Base-by-base conservation (phyloP, 2,329 filamentous ascomycete genomes). In the Hymenoscyphus repandus region DNA sequence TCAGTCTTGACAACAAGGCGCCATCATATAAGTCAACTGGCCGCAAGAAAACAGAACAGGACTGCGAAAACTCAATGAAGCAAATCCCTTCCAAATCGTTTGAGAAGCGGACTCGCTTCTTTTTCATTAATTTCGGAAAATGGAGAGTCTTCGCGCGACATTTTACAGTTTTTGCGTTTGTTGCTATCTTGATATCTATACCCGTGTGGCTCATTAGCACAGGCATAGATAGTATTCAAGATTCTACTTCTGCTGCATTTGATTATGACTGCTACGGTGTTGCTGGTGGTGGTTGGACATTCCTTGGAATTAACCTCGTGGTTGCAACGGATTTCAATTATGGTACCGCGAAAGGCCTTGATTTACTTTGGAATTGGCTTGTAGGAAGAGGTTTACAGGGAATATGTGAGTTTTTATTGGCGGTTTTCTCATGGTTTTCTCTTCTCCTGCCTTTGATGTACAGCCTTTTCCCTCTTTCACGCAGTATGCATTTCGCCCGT, bases 341-440 rank as follows among this genome's bases (percentile, higher is more conserved):
- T 20, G 53, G 45, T 12, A 30, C 27, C 3, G 55, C 55, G 11
- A 57, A 57, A 42, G 50, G 50, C 12, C 18, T 57, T 31, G 55
- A 55, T 42, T 32, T 55, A 3, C 45, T 50, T 9, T 57, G 55
- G 55, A 57, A 57, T 31, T 51, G 37, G 51, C 15, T 55, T 11
- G 49, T 55, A 15, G 55, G 55, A 15, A 45, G 55, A 27, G 53
- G 50, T 22, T 20, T 57, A 3, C 55, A 57, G 22, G 42, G 30
- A 17, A n/a, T 53, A 27, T 7, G 22, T 27, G 7, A 27, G 22
- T 27, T 4, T 7, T 27, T 4, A 4, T 27, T 7, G 7, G 22
- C 7, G 4, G 22, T 4, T 27, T 4, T 7, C 22, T 27, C 22
- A 4, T 27, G n/a, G n/a, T n/a, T n/a, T n/a, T n/a, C n/a, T n/a